Evolutionary conservation across 208 protist genomes (phyloP), one percentile per base, ranked within the genome.

Genomic region (Leptomonas seymouri): DNA sequence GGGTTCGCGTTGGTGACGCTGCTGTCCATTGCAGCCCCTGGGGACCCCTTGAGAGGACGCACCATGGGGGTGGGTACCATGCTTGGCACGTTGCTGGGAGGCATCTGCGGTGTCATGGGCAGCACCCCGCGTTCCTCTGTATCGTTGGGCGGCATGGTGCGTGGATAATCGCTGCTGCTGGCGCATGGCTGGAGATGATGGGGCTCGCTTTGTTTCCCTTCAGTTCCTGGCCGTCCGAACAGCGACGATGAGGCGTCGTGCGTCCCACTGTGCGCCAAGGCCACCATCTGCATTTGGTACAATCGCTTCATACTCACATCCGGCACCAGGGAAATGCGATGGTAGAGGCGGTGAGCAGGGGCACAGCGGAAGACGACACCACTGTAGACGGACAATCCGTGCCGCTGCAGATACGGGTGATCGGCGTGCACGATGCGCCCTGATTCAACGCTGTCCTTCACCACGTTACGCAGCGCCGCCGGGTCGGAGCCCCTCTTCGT

Each of bases 361-460:
- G 84, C 84, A 23, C 63, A 74, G 57, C 77, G 62, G 55, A 89
- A 89, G 67, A 81, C 56, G 6, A 89, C 84, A 27, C 78, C 81
- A 42, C 62, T 45, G 34, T 76, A 69, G 27, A 89, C 84, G 30
- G 79, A 77, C 20, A 89, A 68, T 14, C 78, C 79, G 64, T 84
- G 31, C 23, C 48, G 64, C 34, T 66, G 70, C 23, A 89, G 74
- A 61, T 86, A 89, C 6, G 67, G 76, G 50, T 89, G 84, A 23
- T 53, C 42, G 58, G 66, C 82, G 78, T 86, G 74, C 9, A 62
- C 14, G 25, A 58, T 54, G 46, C 67, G 65, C 58, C 82, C 76
- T 48, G 73, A 59, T 34, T 82, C 60, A 2, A 62, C 51, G 14
- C 76, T 74, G 45, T 86, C 71, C 30, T 79, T 74, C 28, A 85